Evolutionary conservation across 306 rosid species (phyloP).

Genomic region (Malus domestica): ASM211411v1 NC_041799.1:33395501-33396000

Average conservation of each 20-base stretch:
- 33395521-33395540: neutral
- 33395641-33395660: slow-evolving; percentile 90
- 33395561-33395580: slow-evolving; percentile 15
- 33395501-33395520: neutral
- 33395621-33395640: slow-evolving; percentile 77
- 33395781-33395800: slow-evolving; percentile 11
- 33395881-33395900: slow-evolving; percentile 86
- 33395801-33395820: slow-evolving; percentile 73
- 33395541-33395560: slow-evolving; percentile 5
- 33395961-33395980: neutral
- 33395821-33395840: slow-evolving; percentile 90
- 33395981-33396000: neutral
- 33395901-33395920: slow-evolving; percentile 84
- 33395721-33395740: neutral
- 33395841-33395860: slow-evolving; percentile 95
- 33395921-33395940: slow-evolving; percentile 36
- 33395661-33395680: slow-evolving; percentile 75
- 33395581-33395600: slow-evolving; percentile 24
- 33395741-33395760: neutral
- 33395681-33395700: slow-evolving; percentile 54
- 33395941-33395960: neutral
- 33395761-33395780: neutral
- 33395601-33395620: slow-evolving; percentile 38
- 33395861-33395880: slow-evolving; percentile 97
- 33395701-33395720: neutral